Conservation (phyloP, 23 red algal species). For the Cyanidiococcus yangmingshanensis region DNA sequence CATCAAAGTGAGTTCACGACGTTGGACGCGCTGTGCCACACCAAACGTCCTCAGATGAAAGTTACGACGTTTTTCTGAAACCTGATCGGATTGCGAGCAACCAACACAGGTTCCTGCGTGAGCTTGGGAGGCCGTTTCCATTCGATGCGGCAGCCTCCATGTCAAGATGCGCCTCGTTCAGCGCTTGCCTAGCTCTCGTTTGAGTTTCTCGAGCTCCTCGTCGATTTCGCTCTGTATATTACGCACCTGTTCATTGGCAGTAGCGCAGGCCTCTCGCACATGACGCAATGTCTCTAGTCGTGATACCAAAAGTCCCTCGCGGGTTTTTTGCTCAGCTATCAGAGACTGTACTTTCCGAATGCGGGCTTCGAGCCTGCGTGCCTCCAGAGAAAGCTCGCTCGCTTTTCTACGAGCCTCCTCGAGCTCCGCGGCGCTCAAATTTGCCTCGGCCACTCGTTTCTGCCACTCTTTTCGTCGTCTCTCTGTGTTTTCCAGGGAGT, state of each 20-base stretch:
- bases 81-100: no score
- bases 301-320: conserved; percentile 24
- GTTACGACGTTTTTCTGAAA: no score
- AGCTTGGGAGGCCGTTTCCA: no score
- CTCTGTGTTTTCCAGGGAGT: background rate
- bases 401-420: background rate
- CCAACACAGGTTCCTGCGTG: no score
- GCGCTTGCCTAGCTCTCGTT: conserved; percentile 52
- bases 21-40: no score
- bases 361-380: background rate
- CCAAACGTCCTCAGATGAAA: no score
- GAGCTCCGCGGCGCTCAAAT: background rate
- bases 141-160: no score
- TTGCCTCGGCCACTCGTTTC: background rate
- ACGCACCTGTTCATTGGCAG: conserved; percentile 24
- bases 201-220: conserved; percentile 68
- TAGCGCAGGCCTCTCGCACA: conserved; percentile 31
- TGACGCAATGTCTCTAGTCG: conserved; percentile 4
- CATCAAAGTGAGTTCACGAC: no score
- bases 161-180: no score
- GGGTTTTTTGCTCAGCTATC: conserved; percentile 13
- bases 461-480: background rate
- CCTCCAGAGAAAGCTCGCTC: background rate
- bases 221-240: conserved; percentile 39
- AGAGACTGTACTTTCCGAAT: conserved; percentile 16